Percentiles rank a stretch among this genome's conserved stretches.
Evolutionary conservation across 2,329 filamentous ascomycete species (phyloP).

Genomic region (Claviceps monticola): DNA sequence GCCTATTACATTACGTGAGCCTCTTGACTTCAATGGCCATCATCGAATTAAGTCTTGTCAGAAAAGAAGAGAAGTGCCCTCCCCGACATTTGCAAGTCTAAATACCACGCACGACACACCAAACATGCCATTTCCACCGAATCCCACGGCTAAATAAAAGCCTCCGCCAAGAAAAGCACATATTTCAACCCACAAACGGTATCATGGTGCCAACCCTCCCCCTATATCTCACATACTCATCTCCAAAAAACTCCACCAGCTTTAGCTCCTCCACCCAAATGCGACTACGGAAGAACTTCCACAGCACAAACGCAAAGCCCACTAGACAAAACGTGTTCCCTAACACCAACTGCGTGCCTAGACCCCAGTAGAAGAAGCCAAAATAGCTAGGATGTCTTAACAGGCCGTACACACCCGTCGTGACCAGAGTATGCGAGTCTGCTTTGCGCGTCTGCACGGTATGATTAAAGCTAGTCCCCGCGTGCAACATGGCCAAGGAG

Average conservation of each 20-base stretch:
- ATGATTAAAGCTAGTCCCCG: conserved; percentile 86
- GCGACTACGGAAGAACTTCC: conserved; percentile 67
- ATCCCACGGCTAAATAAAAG: no score
- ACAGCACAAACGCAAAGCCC: conserved; percentile 62
- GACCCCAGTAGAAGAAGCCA: conserved; percentile 95
- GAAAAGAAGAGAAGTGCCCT: no score
- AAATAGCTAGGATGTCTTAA: conserved; percentile 89
- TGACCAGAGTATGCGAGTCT: conserved; percentile 65
- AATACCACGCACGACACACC: no score
- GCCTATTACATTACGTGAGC: no score
- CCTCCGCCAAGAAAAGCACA: not conserved
- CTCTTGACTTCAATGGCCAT: no score
- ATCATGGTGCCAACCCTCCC: conserved; percentile 62
- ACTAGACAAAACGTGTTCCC: conserved; percentile 71
- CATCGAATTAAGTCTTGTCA: no score
- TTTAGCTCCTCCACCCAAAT: conserved; percentile 68
- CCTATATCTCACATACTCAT: conserved; percentile 65
- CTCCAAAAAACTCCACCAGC: conserved; percentile 68
- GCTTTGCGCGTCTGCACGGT: conserved; percentile 60
- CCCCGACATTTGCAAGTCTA: no score
- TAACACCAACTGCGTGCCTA: conserved; percentile 85
- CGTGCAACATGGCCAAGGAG: conserved; percentile 76
- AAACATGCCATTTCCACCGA: no score
- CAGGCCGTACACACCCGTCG: conserved; percentile 59
- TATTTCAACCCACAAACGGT: conserved; percentile 41